A percentile compares a stretch with the other conserved stretches of the same genome.
phyloP scores from a whole-genome alignment of 2,329 filamentous ascomycete species.

The Fusarium zealandicum region DNA sequence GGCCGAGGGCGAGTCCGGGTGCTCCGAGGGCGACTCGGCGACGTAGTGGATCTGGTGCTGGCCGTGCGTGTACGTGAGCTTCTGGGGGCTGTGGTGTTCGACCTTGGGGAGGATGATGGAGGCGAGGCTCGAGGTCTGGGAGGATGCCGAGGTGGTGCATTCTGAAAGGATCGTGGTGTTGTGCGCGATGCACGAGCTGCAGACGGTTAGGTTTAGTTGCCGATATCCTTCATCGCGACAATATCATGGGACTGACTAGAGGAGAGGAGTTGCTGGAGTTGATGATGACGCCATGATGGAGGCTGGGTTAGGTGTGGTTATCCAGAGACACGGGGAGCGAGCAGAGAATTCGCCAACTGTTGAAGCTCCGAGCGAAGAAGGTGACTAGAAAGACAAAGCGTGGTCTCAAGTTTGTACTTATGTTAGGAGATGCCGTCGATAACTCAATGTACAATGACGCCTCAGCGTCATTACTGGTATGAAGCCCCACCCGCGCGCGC shows the following conservation, averaged over 20 bases:
- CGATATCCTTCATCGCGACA: neutral
- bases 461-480: slow-evolving; percentile 34
- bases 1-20: slow-evolving; percentile 64
- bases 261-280: slow-evolving; percentile 69
- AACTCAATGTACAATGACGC: slow-evolving; percentile 35
- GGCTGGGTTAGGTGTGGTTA: neutral
- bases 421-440: neutral
- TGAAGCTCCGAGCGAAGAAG: neutral
- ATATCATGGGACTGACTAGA: slow-evolving; percentile 65
- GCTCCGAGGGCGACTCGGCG: slow-evolving; percentile 77
- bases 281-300: slow-evolving; percentile 74
- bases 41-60: slow-evolving; percentile 96
- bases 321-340: neutral
- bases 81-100: slow-evolving; percentile 78
- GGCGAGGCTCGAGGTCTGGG: slow-evolving; percentile 84
- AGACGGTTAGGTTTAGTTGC: slow-evolving; percentile 2
- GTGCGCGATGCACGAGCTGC: slow-evolving; percentile 91
- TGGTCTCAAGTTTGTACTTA: slow-evolving; percentile 2
- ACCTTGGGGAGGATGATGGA: slow-evolving; percentile 97
- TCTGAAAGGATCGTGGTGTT: slow-evolving; percentile 92
- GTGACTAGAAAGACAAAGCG: slow-evolving; percentile 7
- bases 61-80: slow-evolving; percentile 94
- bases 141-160: slow-evolving; percentile 85
- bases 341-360: neutral
- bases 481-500: slow-evolving; percentile 27